Evolutionary conservation across 164 flowering plant genomes (phyloP).

Genomic region (Dillenia turbinata): DNA sequence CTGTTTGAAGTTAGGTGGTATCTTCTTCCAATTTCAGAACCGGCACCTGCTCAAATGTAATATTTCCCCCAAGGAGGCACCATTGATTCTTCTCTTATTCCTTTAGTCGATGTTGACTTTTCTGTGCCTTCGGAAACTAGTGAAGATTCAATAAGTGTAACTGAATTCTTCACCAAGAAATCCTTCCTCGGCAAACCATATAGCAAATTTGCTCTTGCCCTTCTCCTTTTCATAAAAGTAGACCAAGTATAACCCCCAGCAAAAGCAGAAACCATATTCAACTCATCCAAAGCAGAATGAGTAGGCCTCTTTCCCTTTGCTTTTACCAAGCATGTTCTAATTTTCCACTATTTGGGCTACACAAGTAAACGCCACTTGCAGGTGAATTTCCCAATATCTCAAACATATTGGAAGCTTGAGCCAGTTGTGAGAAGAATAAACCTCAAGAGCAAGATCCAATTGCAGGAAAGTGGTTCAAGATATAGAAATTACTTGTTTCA

Average conservation of each 20-base stretch:
- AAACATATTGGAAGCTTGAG: slow-evolving; percentile 12
- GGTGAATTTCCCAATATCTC: slow-evolving; percentile 22
- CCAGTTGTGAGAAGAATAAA: neutral
- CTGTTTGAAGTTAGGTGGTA: slow-evolving; percentile 1
- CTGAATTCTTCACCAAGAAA: neutral
- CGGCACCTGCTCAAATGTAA: slow-evolving; percentile 10
- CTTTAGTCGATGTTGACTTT: neutral
- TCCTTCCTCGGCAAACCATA: slow-evolving; percentile 7
- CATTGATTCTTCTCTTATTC: slow-evolving; percentile 16
- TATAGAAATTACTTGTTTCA: neutral
- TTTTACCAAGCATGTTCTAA: slow-evolving; percentile 6
- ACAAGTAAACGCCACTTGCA: slow-evolving; percentile 7
- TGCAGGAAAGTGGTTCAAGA: neutral
- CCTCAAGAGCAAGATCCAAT: neutral
- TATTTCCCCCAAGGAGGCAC: slow-evolving; percentile 40
- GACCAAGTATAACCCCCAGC: neutral
- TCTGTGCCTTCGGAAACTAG: slow-evolving; percentile 20
- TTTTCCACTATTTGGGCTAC: slow-evolving; percentile 9
- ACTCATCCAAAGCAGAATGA: neutral
- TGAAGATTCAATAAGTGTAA: slow-evolving; percentile 20
- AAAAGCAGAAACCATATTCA: slow-evolving; percentile 5
- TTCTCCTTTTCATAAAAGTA: neutral
- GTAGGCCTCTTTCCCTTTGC: slow-evolving; percentile 2
- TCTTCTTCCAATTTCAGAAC: slow-evolving; percentile 3
- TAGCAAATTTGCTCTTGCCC: neutral